These are phyloP conservation scores for Trichaptum fuscoviolaceum DNA, from an alignment of 768 basidiomycete genomes.

Conservation along the genomic window DNA sequence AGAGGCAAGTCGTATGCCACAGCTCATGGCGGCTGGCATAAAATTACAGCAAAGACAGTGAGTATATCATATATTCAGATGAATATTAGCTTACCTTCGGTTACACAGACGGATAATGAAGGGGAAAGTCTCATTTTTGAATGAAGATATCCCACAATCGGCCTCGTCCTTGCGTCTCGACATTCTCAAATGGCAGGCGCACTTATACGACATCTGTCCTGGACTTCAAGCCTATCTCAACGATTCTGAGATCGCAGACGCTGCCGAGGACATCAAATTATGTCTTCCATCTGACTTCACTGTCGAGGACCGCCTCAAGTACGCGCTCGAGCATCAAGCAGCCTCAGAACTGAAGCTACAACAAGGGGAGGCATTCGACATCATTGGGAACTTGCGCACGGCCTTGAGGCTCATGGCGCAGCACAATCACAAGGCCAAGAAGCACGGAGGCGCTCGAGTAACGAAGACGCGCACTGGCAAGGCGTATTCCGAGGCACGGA, in stretches of 20 bases:
- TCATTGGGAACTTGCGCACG: not conserved
- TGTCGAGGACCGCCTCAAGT: not conserved
- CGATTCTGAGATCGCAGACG: not conserved
- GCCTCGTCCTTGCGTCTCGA: not conserved
- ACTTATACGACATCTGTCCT: not conserved
- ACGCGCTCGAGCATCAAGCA: not conserved
- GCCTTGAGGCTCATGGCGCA: not conserved
- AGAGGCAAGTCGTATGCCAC: not conserved
- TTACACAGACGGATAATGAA: not conserved
- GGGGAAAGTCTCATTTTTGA: not conserved
- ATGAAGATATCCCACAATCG: not conserved
- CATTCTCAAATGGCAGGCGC: not conserved
- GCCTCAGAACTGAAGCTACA: not conserved
- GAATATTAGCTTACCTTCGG: not conserved
- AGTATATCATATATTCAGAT: not conserved
- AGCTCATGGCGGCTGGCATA: not conserved
- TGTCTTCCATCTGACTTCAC: not conserved
- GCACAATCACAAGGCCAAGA: not conserved
- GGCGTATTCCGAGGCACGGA: not conserved
- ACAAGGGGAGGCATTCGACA: not conserved
- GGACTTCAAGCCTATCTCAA: not conserved
- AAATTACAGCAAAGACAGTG: not conserved
- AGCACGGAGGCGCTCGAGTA: not conserved
- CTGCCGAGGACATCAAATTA: not conserved
- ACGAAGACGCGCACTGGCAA: not conserved